These are phyloP conservation scores for Nicotiana undulata DNA, from an alignment of 257 asterid genomes.

Conservation along the genomic window DNA sequence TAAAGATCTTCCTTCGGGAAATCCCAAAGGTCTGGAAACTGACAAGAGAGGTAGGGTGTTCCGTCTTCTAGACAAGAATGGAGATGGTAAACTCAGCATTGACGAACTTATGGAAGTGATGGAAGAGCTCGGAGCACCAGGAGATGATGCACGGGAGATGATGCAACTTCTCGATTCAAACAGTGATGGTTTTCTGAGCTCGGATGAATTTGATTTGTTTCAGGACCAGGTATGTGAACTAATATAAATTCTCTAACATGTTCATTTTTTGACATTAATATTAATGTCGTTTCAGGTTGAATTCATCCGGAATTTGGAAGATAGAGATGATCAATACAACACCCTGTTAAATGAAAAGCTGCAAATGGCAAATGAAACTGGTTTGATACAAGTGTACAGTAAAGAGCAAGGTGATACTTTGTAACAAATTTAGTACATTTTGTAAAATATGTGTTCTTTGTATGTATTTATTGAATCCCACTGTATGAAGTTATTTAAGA, in stretches of 20 bases:
- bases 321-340: slow-evolving; percentile 60
- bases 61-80: slow-evolving; percentile 85
- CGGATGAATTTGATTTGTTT: slow-evolving; percentile 77
- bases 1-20: slow-evolving; percentile 60
- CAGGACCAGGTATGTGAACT: slow-evolving; percentile 61
- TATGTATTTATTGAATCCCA: background rate
- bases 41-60: slow-evolving; percentile 56
- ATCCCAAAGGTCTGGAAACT: slow-evolving; percentile 38
- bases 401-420: slow-evolving; percentile 16
- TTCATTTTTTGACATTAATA: background rate
- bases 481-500: too few species aligned
- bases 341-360: slow-evolving; percentile 64
- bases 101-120: slow-evolving; percentile 95
- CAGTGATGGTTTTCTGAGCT: slow-evolving; percentile 84
- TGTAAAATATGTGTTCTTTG: background rate
- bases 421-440: background rate
- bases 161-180: slow-evolving; percentile 86
- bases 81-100: slow-evolving; percentile 89
- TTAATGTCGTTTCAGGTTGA: slow-evolving; percentile 39
- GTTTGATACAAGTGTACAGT: slow-evolving; percentile 25
- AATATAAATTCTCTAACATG: background rate
- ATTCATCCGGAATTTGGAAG: slow-evolving; percentile 51
- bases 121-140: slow-evolving; percentile 94
- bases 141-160: slow-evolving; percentile 95
- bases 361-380: slow-evolving; percentile 40